Base-by-base conservation (phyloP, 2,329 filamentous ascomycete species). In the Claviceps pusilla region DNA sequence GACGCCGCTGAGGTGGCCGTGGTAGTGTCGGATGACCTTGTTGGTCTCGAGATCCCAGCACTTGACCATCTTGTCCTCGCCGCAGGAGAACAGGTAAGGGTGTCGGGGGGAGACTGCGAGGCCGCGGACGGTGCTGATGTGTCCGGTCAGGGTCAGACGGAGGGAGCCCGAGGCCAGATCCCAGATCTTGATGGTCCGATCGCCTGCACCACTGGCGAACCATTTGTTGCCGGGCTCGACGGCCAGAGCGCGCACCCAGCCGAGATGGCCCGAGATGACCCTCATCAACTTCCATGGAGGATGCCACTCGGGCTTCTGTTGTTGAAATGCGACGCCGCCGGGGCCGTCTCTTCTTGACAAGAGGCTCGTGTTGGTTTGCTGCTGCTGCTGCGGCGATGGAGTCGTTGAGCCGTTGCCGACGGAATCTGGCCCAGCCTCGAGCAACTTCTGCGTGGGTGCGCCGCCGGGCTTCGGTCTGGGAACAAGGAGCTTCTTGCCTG, bases 11-110 rank as follows among this genome's bases (percentile, higher is more conserved):
- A 98, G 74, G 71, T 98, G 93, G 19, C 94, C 94, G 68, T 98
- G 93, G 68, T 97, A 98, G 70, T 96, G 89, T 43, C 91, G 82
- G 65, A 97, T 96, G 57, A 98, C 93, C 70, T 96, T 96, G 74
- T 98, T 98, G n/a, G 91, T 96, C 70, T 98, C 93, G 60, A 98
- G 73, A 73, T 98, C 93, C 93, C 93, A 98, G 72, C 93, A 98
- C 71, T 98, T 98, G 58, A 98, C 93, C 90, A 96, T 96, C 75
- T 98, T 98, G 69, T 98, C 93, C 70, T 98, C 93, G 56, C 89
- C 94, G 65, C 93, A 98, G 11, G 89, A 95, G 70, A 98, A 98
- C 10, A 98, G 78, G 66, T 98, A 98, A 0, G 93, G 94, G 71
- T 98, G 93, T 49, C 93, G 77, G 16, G 90, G 87, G 24, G 89